phyloP scores from a whole-genome alignment of 148 eudicot species.

The Arctostaphylos glauca region DNA sequence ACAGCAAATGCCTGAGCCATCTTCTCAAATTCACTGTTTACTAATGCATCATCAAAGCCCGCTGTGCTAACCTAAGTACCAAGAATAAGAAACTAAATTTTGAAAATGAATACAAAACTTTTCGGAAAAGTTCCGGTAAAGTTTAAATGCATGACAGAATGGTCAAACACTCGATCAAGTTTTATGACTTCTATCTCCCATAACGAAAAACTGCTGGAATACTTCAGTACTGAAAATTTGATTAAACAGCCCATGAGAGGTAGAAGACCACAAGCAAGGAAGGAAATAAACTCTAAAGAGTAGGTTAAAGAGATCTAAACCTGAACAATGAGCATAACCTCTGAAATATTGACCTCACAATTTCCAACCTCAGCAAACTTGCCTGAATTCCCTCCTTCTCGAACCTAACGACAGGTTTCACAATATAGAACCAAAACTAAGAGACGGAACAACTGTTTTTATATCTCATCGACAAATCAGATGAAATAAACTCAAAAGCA shows the following conservation, averaged over 20 bases:
- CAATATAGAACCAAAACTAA: not conserved
- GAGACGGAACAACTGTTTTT: not conserved
- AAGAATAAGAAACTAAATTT: slow-evolving; percentile 8
- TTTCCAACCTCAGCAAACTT: slow-evolving; percentile 29
- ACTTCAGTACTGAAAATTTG: not conserved
- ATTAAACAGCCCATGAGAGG: not conserved
- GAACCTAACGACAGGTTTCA: slow-evolving; percentile 46
- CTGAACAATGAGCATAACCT: slow-evolving; percentile 92
- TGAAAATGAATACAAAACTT: slow-evolving; percentile 15
- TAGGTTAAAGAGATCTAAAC: slow-evolving; percentile 31
- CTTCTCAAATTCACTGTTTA: slow-evolving; percentile 55
- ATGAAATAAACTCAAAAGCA: slow-evolving; percentile 15
- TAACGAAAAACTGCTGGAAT: not conserved
- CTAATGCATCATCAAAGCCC: slow-evolving; percentile 52
- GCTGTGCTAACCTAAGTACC: slow-evolving; percentile 56
- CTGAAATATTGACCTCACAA: slow-evolving; percentile 46
- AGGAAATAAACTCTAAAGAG: not conserved
- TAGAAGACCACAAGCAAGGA: not conserved
- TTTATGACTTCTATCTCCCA: not conserved
- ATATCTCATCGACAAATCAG: not conserved
- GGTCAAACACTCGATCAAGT: not conserved
- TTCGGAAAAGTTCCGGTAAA: not conserved
- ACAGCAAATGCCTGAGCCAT: slow-evolving; percentile 53
- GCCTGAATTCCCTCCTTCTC: slow-evolving; percentile 66
- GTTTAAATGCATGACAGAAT: not conserved